Evolutionary conservation across 345 rosid species (phyloP), one percentile per base, ranked within the genome.

Genomic region (Melastoma malabathricum): DNA sequence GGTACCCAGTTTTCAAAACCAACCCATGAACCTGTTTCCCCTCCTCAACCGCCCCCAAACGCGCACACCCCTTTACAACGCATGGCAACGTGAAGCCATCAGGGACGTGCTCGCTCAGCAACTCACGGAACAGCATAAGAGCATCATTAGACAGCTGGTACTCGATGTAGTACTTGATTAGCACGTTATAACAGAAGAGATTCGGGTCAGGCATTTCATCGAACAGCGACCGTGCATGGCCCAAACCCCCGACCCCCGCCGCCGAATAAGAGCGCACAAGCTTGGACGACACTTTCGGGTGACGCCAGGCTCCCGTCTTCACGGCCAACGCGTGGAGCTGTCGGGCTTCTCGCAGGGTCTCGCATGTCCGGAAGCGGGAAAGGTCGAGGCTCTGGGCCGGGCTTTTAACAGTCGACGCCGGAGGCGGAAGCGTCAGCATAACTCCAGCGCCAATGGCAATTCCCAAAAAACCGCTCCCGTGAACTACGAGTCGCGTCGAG

Each of bases 11-110:
- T 59, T 82, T 79, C 54, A 72, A 2, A 18, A 59, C 69, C 65
- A 79, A 57, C 20, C 78, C 86, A 67, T 79, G 86, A 44, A 79
- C 62, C 58, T 78, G 84, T 55, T 55, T 65, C 44, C 88, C 88
- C 70, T 81, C 88, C 29, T 59, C 54, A 5, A 72, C 13, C 5
- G 73, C 78, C 14, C 46, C 19, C 47, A 78, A 58, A 48, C 75
- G 70, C 5, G 82, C 68, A 41, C 80, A 78, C 0, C 69, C 80
- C 74, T 78, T 81, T 0, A 78, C 47, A 13, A 78, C 78, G 38
- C 68, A 73, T 14, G 84, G 81, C 49, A 81, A 27, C 0, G 88
- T 72, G 61, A 71, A 81, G 43, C 54, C 60, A 59, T 77, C 78
- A 0, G 81, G 85, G 20, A 52, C 15, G 15, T 64, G 61, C 15